Base-by-base conservation (phyloP, 2,329 filamentous ascomycete genomes). In the Colletotrichum sansevieriae region DNA sequence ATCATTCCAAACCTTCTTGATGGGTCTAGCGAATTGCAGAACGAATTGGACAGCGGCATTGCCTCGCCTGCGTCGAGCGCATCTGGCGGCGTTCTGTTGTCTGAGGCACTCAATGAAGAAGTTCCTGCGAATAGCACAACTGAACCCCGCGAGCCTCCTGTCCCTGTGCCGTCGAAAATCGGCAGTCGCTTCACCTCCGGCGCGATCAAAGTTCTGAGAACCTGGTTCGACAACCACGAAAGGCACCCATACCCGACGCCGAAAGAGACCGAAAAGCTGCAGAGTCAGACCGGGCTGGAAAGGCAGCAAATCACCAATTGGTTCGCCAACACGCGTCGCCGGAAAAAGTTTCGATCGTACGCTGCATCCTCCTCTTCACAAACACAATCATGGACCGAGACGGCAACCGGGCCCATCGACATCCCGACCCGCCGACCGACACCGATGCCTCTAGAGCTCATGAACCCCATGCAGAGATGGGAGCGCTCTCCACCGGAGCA, bases 221-320 rank as follows among this genome's bases (percentile, higher is more conserved):
- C 84, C 58, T 92, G 90, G 90, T 83, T 92, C 52, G 82, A 87
- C 4, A 82, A 83, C 39, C 89, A 92, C 75, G 81, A 83, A 57
- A 81, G 86, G 20, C 86, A 91, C 72, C 90, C 90, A 1, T 92
- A 92, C 74, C 90, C 90, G 3, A 89, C 83, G 8, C 89, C 91
- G 51, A 83, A 87, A 55, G 88, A 92, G 71, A 90, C 90, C 71
- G 86, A 88, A 51, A 80, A 83, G 33, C 78, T 92, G 52, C 86
- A 87, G 73, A 77, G 81, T 29, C 80, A 84, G 62, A 92, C 90
- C 3, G 88, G 89, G 12, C 78, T 92, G 18, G 88, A 84, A 62
- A 80, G 85, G 35, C 86, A 81, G 43, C 90, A 92, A 73, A 89
- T 92, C 57, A 85, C 85, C n/a, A 91, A 91, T 73, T 92, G 90